Percentiles rank a stretch among this genome's conserved stretches.
Evolutionary conservation across 768 basidiomycete genomes (phyloP).

Genomic region (Kwoniella shandongensis): DNA sequence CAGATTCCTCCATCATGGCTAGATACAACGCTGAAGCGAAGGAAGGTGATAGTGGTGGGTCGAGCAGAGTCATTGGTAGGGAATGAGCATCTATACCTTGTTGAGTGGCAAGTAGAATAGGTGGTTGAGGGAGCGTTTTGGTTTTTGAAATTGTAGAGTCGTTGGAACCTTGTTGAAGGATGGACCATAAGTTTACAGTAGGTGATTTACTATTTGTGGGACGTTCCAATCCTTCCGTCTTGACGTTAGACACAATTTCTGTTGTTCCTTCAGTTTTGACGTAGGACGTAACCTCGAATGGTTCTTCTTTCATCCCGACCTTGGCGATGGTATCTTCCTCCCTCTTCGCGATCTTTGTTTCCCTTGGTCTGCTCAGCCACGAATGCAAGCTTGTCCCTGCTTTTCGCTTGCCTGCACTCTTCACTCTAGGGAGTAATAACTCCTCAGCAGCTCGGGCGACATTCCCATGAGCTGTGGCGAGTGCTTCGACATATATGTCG

Average conservation of each 20-base stretch:
- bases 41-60: conserved; percentile 40
- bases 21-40: conserved; percentile 52
- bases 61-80: conserved; percentile 39
- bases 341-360: neutral
- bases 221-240: neutral
- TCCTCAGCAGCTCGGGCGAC: conserved; percentile 44
- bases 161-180: conserved; percentile 20
- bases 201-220: conserved; percentile 4
- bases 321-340: neutral
- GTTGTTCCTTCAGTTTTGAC: neutral
- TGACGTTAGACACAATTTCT: neutral
- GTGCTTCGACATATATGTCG: conserved; percentile 29
- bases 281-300: neutral
- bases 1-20: conserved; percentile 44
- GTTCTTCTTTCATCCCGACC: neutral
- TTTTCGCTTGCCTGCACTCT: conserved; percentile 29
- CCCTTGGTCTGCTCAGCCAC: conserved; percentile 26
- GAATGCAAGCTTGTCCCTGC: conserved; percentile 19
- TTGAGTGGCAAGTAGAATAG: conserved; percentile 42
- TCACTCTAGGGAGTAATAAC: conserved; percentile 34
- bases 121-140: conserved; percentile 35
- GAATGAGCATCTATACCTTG: conserved; percentile 34
- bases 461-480: conserved; percentile 34
- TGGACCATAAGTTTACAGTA: conserved; percentile 4
- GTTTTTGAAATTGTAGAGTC: conserved; percentile 6